Base-by-base conservation (phyloP, 2,329 filamentous ascomycete genomes). In the Exophiala sideris region DNA sequence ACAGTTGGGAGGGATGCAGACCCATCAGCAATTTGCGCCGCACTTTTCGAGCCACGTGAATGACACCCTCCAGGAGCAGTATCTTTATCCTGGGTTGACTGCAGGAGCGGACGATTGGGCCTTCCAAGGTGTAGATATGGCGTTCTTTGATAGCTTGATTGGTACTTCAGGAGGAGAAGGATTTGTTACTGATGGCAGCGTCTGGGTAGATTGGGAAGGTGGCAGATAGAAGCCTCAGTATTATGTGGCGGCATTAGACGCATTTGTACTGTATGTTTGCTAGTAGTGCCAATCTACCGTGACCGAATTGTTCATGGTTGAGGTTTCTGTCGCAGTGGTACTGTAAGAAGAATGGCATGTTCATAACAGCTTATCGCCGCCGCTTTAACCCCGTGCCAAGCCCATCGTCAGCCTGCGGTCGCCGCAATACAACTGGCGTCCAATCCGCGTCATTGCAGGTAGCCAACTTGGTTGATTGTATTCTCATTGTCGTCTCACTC, bases 81-180 rank as follows among this genome's bases (percentile, higher is more conserved):
- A 42, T n/a, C 8, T 3, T 12, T 47, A 40, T 12, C 52, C 52
- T 40, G 35, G 36, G 11, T 6, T 29, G 16, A 47, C 56, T 3
- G 48, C 50, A 5, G 34, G 33, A 3, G 32, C 54, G 16, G 50
- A 63, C 45, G 62, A 64, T 29, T 63, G 61, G 61, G 47, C 56
- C 16, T 59, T 64, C 33, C 57, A 62, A 29, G 62, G 62, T n/a
- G 50, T 62, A 2, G 62, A 64, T 24, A 50, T 58, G 53, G 59
- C 58, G 6, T 62, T 62, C 33, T 63, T 64, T 38, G 59, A 62
- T 41, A 62, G 52, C 51, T 36, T 64, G 54, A 56, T 56, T 29
- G 5, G 24, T 29, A 29, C 24, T 8, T 29, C 24, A 5, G 24
- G 24, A 29, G 24, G 5, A 2, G 24, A 29, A 5, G 7, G 24